Conservation (phyloP, 805 yeast genomes). For the Saccharomyces jurei region DNA sequence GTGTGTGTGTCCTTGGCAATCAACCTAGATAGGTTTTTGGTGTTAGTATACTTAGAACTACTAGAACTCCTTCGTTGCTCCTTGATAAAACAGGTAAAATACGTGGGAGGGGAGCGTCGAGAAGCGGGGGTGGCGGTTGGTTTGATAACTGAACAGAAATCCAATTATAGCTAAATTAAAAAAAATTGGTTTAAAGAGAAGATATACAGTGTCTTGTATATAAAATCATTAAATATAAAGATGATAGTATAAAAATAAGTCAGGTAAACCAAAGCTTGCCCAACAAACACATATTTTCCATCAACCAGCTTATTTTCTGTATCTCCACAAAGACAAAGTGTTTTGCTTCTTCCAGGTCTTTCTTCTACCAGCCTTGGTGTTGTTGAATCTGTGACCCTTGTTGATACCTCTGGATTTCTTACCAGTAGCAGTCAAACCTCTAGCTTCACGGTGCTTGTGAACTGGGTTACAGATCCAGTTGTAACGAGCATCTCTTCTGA, state of each 20-base stretch:
- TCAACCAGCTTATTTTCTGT: constrained; percentile 63
- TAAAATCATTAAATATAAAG: not conserved
- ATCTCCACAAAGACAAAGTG: constrained; percentile 98
- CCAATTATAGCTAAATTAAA: not conserved
- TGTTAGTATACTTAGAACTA: not conserved
- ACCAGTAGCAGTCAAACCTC: constrained; percentile 97
- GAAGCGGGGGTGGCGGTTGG: not conserved
- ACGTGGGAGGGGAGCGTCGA: not conserved
- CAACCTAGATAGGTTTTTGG: not conserved
- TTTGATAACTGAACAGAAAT: not conserved
- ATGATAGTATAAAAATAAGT: not conserved
- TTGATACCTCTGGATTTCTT: constrained; percentile 99
- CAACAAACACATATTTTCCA: not conserved
- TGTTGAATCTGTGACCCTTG: constrained; percentile 99
- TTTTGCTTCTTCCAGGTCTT: constrained; percentile 99
- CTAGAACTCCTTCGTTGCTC: not conserved
- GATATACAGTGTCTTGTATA: not conserved
- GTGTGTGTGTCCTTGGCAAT: too few species aligned
- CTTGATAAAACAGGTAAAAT: not conserved
- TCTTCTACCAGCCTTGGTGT: constrained; percentile 97
- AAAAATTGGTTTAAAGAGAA: not conserved
- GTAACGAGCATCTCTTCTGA: constrained; percentile 96
- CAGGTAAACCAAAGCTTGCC: not conserved
- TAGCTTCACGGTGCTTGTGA: constrained; percentile 99
- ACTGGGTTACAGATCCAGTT: constrained; percentile 99